A percentile compares a stretch with the other conserved stretches of the same genome.
Evolutionary conservation across 2,329 filamentous ascomycete species (phyloP).

Genomic region (Aspergillus sp.): DNA sequence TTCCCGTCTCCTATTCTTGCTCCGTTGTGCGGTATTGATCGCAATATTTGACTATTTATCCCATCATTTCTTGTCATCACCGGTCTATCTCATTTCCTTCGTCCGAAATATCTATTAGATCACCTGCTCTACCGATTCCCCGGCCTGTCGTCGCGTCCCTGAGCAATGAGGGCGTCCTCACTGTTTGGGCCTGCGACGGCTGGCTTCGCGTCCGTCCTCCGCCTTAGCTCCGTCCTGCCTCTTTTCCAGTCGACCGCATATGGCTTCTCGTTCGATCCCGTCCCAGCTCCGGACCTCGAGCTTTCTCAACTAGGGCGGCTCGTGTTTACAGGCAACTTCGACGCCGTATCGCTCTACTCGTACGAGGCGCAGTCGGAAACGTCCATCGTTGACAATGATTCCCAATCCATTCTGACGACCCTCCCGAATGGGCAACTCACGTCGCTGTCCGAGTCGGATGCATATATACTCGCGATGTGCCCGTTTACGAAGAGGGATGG

Average conservation of each 20-base stretch:
- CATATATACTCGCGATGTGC: constrained; percentile 82
- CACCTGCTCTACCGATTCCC: constrained; percentile 6
- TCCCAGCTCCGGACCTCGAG: constrained; percentile 47
- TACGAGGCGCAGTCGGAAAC: constrained; percentile 67
- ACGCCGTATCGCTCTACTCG: constrained; percentile 81
- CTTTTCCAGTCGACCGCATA: constrained; percentile 12
- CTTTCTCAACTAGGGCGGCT: constrained; percentile 70
- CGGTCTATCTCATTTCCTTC: constrained; percentile 7
- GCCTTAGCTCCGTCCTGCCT: constrained; percentile 15
- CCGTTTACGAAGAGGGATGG: constrained; percentile 60
- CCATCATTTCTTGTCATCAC: constrained; percentile 2
- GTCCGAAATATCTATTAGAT: constrained; percentile 6
- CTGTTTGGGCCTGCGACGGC: constrained; percentile 37
- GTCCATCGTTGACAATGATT: constrained; percentile 58
- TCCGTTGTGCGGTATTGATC: no score
- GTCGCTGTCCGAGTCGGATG: constrained; percentile 66
- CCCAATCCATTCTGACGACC: constrained; percentile 67
- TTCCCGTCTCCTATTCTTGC: not conserved
- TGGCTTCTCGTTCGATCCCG: constrained; percentile 28
- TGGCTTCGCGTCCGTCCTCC: constrained; percentile 25
- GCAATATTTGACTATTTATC: not conserved
- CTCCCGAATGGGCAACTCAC: constrained; percentile 80
- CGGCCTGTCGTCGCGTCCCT: constrained; percentile 30
- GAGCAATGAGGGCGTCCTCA: constrained; percentile 37
- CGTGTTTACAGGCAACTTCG: constrained; percentile 79